phyloP scores from a whole-genome alignment of 805 yeast species.

The Cyberlindnera amylophila region DNA sequence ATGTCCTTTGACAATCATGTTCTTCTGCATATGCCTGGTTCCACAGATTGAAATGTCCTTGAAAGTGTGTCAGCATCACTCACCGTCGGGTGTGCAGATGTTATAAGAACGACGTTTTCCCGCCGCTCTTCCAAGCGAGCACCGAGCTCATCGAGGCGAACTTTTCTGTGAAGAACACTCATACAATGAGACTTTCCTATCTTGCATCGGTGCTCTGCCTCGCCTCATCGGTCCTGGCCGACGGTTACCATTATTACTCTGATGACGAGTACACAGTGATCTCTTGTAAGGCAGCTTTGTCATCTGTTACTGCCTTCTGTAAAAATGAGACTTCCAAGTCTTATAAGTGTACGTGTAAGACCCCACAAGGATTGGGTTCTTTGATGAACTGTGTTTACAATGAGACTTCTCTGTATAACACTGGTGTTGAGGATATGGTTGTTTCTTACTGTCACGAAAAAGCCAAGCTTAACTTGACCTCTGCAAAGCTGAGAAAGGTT shows the following conservation, averaged over 20 bases:
- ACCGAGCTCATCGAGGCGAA: background rate
- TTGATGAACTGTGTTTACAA: slow-evolving; percentile 29
- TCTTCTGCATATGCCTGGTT: too few relatives aligned
- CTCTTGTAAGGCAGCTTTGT: slow-evolving; percentile 27
- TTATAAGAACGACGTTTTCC: too few relatives aligned
- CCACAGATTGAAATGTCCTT: too few relatives aligned
- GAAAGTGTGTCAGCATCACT: too few relatives aligned
- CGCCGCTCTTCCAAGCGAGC: background rate
- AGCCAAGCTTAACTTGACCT: slow-evolving; percentile 28
- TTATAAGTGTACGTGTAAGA: slow-evolving; percentile 27
- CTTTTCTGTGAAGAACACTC: background rate
- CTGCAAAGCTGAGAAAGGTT: slow-evolving; percentile 32
- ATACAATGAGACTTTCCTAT: background rate
- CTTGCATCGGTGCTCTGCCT: background rate
- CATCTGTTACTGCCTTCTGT: slow-evolving; percentile 25
- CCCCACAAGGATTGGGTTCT: slow-evolving; percentile 30
- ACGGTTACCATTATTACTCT: slow-evolving; percentile 20
- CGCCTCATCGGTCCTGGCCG: background rate
- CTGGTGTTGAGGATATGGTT: slow-evolving; percentile 21
- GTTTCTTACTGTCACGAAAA: slow-evolving; percentile 26
- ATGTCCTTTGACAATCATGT: too few relatives aligned
- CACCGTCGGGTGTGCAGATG: too few relatives aligned
- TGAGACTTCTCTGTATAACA: slow-evolving; percentile 9
- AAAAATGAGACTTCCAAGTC: slow-evolving; percentile 17
- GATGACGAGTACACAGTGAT: slow-evolving; percentile 14